Conservation (phyloP, 805 yeast genomes). For the Spathaspora passalidarum region DNA sequence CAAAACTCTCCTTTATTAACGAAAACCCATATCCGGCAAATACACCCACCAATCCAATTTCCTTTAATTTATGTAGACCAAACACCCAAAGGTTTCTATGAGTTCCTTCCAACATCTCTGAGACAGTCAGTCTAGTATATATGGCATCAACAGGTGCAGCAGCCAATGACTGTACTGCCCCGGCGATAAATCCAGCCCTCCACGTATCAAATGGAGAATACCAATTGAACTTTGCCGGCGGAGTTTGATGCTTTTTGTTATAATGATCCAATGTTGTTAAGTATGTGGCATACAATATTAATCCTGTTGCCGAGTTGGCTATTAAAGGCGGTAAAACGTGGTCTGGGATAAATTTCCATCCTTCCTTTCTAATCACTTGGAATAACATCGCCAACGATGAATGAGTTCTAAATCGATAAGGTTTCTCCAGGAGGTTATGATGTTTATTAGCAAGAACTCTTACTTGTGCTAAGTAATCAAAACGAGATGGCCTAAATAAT, state of each 20-base stretch:
- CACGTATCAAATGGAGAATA: constrained; percentile 53
- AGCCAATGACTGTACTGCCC: constrained; percentile 80
- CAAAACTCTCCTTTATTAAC: constrained; percentile 71
- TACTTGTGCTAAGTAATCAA: constrained; percentile 76
- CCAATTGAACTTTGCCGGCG: constrained; percentile 13
- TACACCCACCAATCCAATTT: constrained; percentile 79
- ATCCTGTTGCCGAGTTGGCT: constrained; percentile 87
- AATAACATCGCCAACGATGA: constrained; percentile 73
- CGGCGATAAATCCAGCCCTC: constrained; percentile 82
- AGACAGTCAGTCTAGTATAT: constrained; percentile 73
- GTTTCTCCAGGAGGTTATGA: constrained; percentile 40
- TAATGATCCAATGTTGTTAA: constrained; percentile 47
- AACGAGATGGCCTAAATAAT: constrained; percentile 84
- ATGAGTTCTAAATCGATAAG: constrained; percentile 63
- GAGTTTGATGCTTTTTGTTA: constrained; percentile 13
- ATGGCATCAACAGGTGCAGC: constrained; percentile 95
- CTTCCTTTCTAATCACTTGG: constrained; percentile 69
- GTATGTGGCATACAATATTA: constrained; percentile 81
- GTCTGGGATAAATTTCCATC: constrained; percentile 85
- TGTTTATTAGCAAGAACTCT: constrained; percentile 50
- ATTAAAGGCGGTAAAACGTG: constrained; percentile 82
- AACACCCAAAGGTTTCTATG: constrained; percentile 77
- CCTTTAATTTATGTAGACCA: constrained; percentile 62
- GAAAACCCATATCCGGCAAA: constrained; percentile 87
- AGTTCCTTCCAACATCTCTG: constrained; percentile 65